These are phyloP conservation scores for Kazachstania martiniae DNA, from an alignment of 805 yeast species.

Conservation along the genomic window DNA sequence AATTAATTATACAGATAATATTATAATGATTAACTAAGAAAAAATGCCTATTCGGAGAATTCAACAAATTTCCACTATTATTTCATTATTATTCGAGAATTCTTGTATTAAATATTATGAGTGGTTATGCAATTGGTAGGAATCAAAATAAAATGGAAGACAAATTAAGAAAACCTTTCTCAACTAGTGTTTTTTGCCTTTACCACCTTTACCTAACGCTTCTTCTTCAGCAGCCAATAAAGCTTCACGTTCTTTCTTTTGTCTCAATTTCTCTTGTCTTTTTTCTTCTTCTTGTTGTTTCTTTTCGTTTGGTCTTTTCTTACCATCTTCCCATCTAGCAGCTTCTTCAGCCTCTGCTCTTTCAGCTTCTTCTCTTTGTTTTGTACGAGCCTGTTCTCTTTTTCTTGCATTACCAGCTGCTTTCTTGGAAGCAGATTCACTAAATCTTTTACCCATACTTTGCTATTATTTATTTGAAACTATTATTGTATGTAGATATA, in stretches of 20 bases:
- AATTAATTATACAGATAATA: no score
- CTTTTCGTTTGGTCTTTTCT: conserved; percentile 17
- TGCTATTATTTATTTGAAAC: no score
- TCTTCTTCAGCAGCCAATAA: conserved; percentile 26
- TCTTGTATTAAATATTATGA: no score
- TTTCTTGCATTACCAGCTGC: conserved; percentile 28
- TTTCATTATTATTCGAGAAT: no score
- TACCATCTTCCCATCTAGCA: conserved; percentile 26
- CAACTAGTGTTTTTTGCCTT: conserved; percentile 12
- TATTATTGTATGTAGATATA: no score
- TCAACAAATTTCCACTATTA: no score
- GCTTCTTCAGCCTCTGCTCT: conserved; percentile 25
- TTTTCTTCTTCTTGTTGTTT: conserved; percentile 25
- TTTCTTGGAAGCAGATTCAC: conserved; percentile 28
- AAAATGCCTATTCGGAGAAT: no score
- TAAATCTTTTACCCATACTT: conserved; percentile 29
- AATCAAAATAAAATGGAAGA: no score
- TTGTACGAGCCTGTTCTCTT: conserved; percentile 22
- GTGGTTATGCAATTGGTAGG: no score
- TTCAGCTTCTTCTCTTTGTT: conserved; percentile 16
- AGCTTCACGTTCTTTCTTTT: conserved; percentile 25
- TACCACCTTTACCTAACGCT: conserved; percentile 16
- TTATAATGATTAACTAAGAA: no score
- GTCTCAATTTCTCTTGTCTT: conserved; percentile 20
- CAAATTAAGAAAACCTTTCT: not conserved